Evolutionary conservation across 306 rosid species (phyloP), one percentile per base, ranked within the genome.

Genomic region (Echinosophora koreensis): DNA sequence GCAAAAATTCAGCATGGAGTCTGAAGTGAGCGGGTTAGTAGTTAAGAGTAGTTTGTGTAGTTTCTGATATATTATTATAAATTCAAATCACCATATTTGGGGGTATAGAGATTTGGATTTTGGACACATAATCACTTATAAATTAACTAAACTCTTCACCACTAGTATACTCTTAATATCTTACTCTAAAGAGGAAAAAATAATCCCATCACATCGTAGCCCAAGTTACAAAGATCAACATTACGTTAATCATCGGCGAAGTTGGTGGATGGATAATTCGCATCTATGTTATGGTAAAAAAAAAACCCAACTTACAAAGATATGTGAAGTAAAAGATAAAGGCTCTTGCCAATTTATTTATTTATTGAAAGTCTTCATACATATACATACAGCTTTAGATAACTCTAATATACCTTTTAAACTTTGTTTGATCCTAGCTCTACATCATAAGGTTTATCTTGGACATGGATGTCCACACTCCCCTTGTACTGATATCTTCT

Each of bases 401-500:
- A 8, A 69, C 6, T 7, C 3, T 14, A 16, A 16, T 16, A 4
- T 37, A 46, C 2, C 12, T 18, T 5, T 22, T 42, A 77, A 15
- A 7, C 52, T 17, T 35, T 58, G 0, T 18, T 28, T 49, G 61
- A 22, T 28, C 28, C 77, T 17, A 77, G 35, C 46, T 77, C 80
- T 39, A 58, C 47, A 2, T 77, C 68, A 3, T 3, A 22, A 42
- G 46, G 41, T 16, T 77, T 12, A 76, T 61, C 55, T 17, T 54
- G 47, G 28, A 54, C 55, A 14, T 44, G 47, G 16, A 54, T 35
- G 8, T 61, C 49, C 32, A 66, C 71, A 27, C 8, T 60, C 6
- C 74, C 82, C 81, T 86, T 92, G 78, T 94, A 92, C 41, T 71
- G 79, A 71, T 87, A 94, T 9, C 70, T 35, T 5, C 34, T 68